Conservation (phyloP, 345 rosid genomes). For the Triadica sebifera region DNA sequence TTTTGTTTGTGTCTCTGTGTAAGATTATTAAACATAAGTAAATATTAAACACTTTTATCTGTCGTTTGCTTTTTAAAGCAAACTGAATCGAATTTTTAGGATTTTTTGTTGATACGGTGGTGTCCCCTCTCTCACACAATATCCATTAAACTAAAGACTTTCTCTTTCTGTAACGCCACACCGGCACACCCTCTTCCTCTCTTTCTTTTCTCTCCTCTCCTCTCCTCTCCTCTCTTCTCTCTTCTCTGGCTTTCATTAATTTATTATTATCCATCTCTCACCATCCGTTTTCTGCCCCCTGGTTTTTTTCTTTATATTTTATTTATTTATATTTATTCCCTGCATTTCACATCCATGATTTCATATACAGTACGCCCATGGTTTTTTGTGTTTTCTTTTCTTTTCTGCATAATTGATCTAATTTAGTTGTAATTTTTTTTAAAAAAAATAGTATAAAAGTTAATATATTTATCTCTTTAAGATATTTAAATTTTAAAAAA, state of each 20-base stretch:
- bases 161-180: constrained; percentile 14
- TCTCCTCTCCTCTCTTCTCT: background rate
- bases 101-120: constrained; percentile 73
- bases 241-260: background rate
- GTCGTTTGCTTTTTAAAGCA: constrained; percentile 40
- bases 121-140: constrained; percentile 32
- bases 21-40: no score
- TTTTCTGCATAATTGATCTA: background rate
- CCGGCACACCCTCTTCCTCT: background rate
- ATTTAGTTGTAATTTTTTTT: no score
- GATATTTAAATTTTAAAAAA: no score
- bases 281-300: background rate
- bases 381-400: background rate
- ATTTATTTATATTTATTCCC: no score
- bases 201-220: background rate
- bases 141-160: constrained; percentile 28
- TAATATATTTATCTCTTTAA: no score
- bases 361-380: no score
- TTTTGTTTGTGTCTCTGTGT: background rate
- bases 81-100: constrained; percentile 74
- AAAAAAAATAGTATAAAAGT: no score
- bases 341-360: no score
- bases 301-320: no score
- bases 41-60: constrained; percentile 15
- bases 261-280: background rate